phyloP scores from a whole-genome alignment of 1,139 yeast species.

The Martiniozyma asiatica region DNA sequence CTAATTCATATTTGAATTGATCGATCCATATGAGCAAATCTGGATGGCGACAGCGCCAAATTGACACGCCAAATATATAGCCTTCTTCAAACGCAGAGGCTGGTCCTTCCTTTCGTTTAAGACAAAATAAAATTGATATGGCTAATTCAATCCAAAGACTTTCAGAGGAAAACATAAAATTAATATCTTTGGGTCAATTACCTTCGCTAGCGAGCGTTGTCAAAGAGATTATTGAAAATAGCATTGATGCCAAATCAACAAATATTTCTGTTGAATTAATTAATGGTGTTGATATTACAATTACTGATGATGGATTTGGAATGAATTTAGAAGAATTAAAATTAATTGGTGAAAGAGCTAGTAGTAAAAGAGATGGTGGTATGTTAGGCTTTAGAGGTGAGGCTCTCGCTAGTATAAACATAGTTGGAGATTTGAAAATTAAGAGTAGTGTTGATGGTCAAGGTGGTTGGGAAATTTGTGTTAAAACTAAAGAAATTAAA shows the following conservation, averaged over 20 bases:
- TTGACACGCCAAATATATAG: no score
- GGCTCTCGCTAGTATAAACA: conserved; percentile 65
- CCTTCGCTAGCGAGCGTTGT: conserved; percentile 62
- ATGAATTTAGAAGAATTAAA: conserved; percentile 48
- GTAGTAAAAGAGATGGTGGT: conserved; percentile 38
- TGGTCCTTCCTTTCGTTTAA: no score
- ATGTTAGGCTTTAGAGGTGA: conserved; percentile 82
- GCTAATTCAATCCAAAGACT: no score
- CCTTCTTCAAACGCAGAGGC: no score
- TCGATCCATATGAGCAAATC: no score
- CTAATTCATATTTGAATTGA: no score
- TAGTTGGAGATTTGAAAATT: conserved; percentile 34
- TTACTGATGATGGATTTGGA: conserved; percentile 73
- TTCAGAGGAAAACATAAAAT: no score
- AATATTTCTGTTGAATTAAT: no score
- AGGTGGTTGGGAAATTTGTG: conserved; percentile 41
- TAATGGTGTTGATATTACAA: no score
- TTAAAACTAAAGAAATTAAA: conserved; percentile 25
- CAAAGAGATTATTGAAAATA: conserved; percentile 79
- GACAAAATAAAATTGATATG: no score
- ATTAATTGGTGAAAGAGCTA: conserved; percentile 44
- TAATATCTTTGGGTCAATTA: no score
- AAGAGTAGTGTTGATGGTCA: conserved; percentile 44
- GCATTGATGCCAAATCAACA: conserved; percentile 67
- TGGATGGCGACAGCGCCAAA: no score